Base-by-base conservation (phyloP, 2,329 filamentous ascomycete species). In the Monilinia vaccinii-corymbosi region DNA sequence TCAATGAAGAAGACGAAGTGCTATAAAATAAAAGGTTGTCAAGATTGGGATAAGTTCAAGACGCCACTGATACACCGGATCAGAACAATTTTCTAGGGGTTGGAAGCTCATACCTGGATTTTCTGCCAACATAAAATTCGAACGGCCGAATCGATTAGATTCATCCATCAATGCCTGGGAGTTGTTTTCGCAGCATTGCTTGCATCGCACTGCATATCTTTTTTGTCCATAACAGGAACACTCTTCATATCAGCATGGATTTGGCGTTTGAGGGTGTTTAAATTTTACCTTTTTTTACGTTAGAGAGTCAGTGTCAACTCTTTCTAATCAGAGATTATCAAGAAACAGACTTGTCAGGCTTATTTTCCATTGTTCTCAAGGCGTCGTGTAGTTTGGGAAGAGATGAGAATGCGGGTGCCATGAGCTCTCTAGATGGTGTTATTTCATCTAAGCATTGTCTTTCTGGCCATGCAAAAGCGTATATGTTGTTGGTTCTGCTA, bases 1-100 rank as follows among this genome's bases (percentile, higher is more conserved):
- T 71, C 47, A 70, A 60, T 48, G 69, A 71, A 61, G 69, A 71
- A 57, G 69, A 71, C 10, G 68, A 71, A 62, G 62, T 67, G 31
- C 53, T 65, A 25, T 70, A 58, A 68, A 56, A 21, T 25, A 18
- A 38, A 16, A 18, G 34, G n/a, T 23, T 44, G 34, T 23, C 32
- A 52, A 32, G 18, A 11, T 14, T 16, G 8, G 28, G 50, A 38
- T 36, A 4, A 44, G 11, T 16, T 40, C n/a, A 23, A 53, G 50
- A 32, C 50, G 31, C 7, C 13, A 44, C 28, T 42, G 50, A 44
- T 13, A 42, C 23, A 13, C 50, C 50, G n/a, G 14, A 42, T 16
- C 14, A 21, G 42, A n/a, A 32, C 11, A 11, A 44, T 32, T 52
- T 31, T 21, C 18, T 53, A 6, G 14, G 25, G 34, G 36, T 32